Conservation (phyloP, 192 early-diverging fungal genomes). For the Coemansia sp. region DNA sequence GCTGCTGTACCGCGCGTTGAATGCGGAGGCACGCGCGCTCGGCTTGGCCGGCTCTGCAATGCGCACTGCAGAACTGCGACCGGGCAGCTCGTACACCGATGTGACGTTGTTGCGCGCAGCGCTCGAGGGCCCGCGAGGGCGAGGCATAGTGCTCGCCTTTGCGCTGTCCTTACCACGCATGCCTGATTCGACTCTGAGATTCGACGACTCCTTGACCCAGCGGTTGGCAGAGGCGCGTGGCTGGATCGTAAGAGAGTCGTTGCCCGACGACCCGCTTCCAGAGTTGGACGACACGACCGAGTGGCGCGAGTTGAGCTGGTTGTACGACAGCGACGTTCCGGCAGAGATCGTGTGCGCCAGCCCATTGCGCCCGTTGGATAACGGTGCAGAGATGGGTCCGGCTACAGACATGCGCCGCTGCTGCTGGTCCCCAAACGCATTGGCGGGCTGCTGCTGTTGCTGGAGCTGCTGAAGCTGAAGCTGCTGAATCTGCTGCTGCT, state of each 20-base stretch:
- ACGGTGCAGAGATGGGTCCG: slow-evolving; percentile 5
- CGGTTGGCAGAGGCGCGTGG: slow-evolving; percentile 36
- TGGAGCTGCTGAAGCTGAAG: slow-evolving; percentile 24
- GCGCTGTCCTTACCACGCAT: slow-evolving; percentile 14
- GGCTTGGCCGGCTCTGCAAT: slow-evolving; percentile 14
- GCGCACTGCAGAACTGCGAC: slow-evolving; percentile 20
- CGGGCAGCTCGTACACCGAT: slow-evolving; percentile 49
- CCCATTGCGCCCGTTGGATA: slow-evolving; percentile 14
- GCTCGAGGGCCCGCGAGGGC: slow-evolving; percentile 25
- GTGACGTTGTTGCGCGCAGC: slow-evolving; percentile 34
- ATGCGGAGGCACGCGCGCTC: slow-evolving; percentile 12
- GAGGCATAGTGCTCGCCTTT: slow-evolving; percentile 47
- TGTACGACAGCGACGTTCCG: slow-evolving; percentile 12
- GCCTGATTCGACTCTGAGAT: slow-evolving; percentile 32
- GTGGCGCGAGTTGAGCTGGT: slow-evolving; percentile 43
- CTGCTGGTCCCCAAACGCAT: slow-evolving; percentile 26
- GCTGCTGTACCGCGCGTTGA: slow-evolving; percentile 20
- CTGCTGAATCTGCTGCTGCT: slow-evolving; percentile 33
- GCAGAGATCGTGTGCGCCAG: slow-evolving; percentile 18
- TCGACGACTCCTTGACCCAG: slow-evolving; percentile 53
- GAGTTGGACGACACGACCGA: slow-evolving; percentile 49
- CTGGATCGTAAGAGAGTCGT: slow-evolving; percentile 41
- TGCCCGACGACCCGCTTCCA: slow-evolving; percentile 41
- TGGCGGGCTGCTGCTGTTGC: slow-evolving; percentile 16
- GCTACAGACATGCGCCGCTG: slow-evolving; percentile 42